Conservation (phyloP, 495 filamentous ascomycete species). For the Neohortaea acidophila region DNA sequence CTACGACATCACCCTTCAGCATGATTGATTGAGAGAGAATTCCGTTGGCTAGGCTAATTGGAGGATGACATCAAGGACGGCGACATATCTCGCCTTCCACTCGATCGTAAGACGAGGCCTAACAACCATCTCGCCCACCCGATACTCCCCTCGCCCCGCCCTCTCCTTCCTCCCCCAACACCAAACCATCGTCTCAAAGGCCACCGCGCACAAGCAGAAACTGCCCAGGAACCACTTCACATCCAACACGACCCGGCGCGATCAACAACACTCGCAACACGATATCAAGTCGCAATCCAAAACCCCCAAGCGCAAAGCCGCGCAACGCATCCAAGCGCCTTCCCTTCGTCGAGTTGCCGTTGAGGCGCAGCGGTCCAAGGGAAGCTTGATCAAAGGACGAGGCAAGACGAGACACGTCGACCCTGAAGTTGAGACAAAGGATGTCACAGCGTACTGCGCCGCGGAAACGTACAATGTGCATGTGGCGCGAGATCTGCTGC, state of each 20-base stretch:
- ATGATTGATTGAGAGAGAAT: too few species aligned
- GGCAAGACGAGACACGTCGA: slow-evolving; percentile 25
- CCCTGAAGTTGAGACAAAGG: slow-evolving; percentile 27
- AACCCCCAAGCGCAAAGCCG: slow-evolving; percentile 8
- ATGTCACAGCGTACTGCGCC: slow-evolving; percentile 66
- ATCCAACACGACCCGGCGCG: not conserved
- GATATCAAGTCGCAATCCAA: slow-evolving; percentile 1
- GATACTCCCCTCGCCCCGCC: not conserved
- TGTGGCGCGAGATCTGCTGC: slow-evolving; percentile 49
- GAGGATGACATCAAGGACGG: slow-evolving; percentile 5
- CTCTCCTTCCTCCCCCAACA: not conserved
- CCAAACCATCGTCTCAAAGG: slow-evolving; percentile 3
- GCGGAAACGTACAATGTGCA: slow-evolving; percentile 77
- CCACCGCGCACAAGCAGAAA: not conserved
- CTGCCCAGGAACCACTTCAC: slow-evolving; percentile 8
- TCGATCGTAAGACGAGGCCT: slow-evolving; percentile 8
- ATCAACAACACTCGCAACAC: not conserved
- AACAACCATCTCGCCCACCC: not conserved
- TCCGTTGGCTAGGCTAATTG: too few species aligned
- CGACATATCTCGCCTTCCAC: slow-evolving; percentile 13
- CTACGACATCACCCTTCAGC: too few species aligned
- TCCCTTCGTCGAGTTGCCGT: slow-evolving; percentile 26
- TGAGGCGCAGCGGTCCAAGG: slow-evolving; percentile 26
- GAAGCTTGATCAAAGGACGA: slow-evolving; percentile 20
- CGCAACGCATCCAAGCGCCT: slow-evolving; percentile 6